Conservation (phyloP, 139 green algal species). For the Tetraselmis chui region DNA sequence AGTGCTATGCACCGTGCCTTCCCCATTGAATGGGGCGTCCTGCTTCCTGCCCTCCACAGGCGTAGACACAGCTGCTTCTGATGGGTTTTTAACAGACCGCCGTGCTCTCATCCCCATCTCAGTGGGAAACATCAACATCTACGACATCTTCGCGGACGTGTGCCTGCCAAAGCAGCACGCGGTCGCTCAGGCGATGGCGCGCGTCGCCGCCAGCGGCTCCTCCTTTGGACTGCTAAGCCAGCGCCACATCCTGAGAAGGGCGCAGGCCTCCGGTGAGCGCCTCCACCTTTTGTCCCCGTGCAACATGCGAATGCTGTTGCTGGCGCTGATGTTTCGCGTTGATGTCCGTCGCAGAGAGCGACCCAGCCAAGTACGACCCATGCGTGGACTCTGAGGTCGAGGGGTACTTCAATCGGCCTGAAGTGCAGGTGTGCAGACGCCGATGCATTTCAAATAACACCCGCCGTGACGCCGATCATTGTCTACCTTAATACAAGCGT, state of each 20-base stretch:
- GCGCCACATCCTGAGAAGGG: background rate
- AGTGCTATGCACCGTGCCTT: too few species aligned
- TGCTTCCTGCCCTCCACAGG: too few species aligned
- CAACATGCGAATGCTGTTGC: too few species aligned
- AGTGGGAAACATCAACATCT: constrained; percentile 44
- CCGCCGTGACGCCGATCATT: too few species aligned
- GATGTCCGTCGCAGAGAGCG: too few species aligned
- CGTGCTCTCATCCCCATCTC: background rate
- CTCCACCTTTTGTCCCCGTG: background rate
- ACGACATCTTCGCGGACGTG: constrained; percentile 68
- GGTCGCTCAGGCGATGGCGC: background rate
- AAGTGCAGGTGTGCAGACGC: constrained; percentile 56
- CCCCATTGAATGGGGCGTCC: too few species aligned
- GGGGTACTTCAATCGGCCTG: constrained; percentile 64
- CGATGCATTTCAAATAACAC: too few species aligned
- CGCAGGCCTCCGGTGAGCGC: background rate
- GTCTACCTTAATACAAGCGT: too few species aligned
- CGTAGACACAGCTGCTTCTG: background rate
- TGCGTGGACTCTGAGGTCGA: constrained; percentile 66
- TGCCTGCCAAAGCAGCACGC: constrained; percentile 27
- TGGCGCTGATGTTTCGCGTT: too few species aligned
- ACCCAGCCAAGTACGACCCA: constrained; percentile 52
- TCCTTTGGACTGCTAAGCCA: background rate
- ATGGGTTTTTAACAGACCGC: background rate
- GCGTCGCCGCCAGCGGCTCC: background rate